These are phyloP conservation scores for Cercospora sp. DNA, from an alignment of 2,329 filamentous ascomycete species.

Conservation along the genomic window DNA sequence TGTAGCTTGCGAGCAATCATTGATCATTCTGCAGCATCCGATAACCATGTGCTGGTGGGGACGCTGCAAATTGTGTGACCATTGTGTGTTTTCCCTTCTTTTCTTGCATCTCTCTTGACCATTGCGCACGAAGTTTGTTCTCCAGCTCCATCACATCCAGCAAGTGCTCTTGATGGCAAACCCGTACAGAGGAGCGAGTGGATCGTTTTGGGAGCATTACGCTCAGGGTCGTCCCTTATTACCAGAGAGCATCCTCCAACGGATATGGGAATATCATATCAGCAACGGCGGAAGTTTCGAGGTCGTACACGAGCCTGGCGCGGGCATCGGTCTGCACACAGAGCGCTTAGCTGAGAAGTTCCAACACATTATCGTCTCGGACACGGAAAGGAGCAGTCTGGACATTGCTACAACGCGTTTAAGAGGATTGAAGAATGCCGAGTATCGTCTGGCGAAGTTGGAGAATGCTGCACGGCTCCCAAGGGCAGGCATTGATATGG, in stretches of 20 bases:
- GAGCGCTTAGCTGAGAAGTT: slow-evolving; percentile 25
- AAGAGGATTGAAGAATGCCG: neutral
- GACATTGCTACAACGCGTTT: slow-evolving; percentile 22
- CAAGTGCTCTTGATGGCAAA: neutral
- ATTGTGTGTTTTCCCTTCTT: neutral
- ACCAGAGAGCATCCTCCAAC: slow-evolving; percentile 29
- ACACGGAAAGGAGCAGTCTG: slow-evolving; percentile 28
- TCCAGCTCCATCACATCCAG: neutral
- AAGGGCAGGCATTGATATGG: neutral
- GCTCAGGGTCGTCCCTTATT: slow-evolving; percentile 29
- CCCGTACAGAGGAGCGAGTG: neutral
- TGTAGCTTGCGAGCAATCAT: neutral
- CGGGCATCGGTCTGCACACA: slow-evolving; percentile 30
- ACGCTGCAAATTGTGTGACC: neutral
- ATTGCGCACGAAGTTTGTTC: neutral
- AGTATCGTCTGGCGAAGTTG: slow-evolving; percentile 1
- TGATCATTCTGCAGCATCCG: neutral
- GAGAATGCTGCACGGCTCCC: slow-evolving; percentile 1
- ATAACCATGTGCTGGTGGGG: neutral
- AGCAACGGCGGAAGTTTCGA: slow-evolving; percentile 25
- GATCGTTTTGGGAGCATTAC: slow-evolving; percentile 34
- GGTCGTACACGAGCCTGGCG: slow-evolving; percentile 31
- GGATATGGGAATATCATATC: slow-evolving; percentile 33
- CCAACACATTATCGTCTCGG: slow-evolving; percentile 32
- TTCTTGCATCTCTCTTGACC: neutral